A percentile compares a stretch with the other conserved stretches of the same genome.
phyloP scores from a whole-genome alignment of 257 asterid species.

The Haberlea rhodopensis region DNA sequence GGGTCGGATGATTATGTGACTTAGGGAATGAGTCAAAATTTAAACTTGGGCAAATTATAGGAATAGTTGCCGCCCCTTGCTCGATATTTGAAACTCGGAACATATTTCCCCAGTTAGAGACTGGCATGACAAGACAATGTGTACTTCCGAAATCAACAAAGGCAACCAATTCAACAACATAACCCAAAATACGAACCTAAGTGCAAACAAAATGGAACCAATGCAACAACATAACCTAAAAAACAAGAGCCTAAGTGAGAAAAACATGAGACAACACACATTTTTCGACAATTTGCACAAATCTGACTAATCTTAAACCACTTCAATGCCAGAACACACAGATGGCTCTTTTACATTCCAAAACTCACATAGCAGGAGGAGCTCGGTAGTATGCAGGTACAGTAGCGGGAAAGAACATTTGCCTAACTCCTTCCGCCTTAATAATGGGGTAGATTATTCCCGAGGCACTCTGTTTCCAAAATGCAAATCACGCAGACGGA shows the following conservation, averaged over 20 bases:
- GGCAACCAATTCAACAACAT: background rate
- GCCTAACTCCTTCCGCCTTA: conserved; percentile 61
- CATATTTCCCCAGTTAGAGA: background rate
- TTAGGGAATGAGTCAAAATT: background rate
- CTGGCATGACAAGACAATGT: background rate
- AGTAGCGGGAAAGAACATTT: conserved; percentile 62
- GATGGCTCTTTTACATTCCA: background rate
- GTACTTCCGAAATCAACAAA: too few species aligned
- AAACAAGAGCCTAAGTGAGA: too few species aligned
- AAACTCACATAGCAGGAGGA: conserved; percentile 30
- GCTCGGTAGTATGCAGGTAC: conserved; percentile 54
- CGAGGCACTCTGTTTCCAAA: conserved; percentile 43
- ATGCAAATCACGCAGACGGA: background rate
- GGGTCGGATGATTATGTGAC: too few species aligned
- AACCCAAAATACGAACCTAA: background rate
- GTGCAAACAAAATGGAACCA: too few species aligned
- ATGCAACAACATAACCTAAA: too few species aligned
- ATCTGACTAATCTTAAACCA: background rate
- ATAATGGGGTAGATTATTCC: conserved; percentile 56
- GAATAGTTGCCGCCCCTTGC: background rate
- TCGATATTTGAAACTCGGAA: background rate
- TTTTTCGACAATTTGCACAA: background rate
- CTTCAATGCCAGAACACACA: background rate
- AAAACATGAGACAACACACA: background rate
- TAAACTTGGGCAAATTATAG: background rate